Evolutionary conservation across 306 rosid species (phyloP), one percentile per base, ranked within the genome.

Genomic region (Corylus americana): DNA sequence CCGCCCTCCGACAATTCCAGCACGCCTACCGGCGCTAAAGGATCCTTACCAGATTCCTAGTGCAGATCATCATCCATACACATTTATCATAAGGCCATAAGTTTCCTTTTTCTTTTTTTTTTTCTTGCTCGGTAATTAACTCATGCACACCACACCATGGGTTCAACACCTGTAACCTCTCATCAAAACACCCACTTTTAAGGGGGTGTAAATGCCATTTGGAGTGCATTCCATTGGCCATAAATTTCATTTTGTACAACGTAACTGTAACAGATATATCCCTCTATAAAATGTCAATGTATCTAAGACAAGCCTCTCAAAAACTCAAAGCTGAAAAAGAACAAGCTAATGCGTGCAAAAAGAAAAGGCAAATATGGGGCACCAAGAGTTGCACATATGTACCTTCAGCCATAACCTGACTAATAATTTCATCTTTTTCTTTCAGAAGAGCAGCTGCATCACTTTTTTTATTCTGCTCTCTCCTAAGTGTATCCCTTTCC

Each of bases 351-450:
- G 20, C 57, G 11, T 49, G 31, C 7, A 20, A 55, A 67, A 49
- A 5, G 35, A 7, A 66, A 53, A 37, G 1, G 63, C 54, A 67
- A 12, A 54, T 42, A 69, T 42, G 16, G 18, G 37, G 42, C 48
- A 58, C 61, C 27, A 3, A 47, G 35, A 54, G 51, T 55, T 35
- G 62, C 57, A 73, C 44, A 73, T 47, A 54, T 45, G n/a, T 86
- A 93, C 99, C 99, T 96, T 96, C 99, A 70, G 98, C 98, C 99
- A 96, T 96, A 83, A 96, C 99, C 87, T 96, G 99, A 86, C 51
- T 96, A 86, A 96, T 96, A 77, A 96, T 96, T 85, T 96, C 99
- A 78, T 96, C 99, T 83, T 96, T 96, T 88, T 96, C 99, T 88
- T 96, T 96, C 92, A 96, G 82, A 67, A 96, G 98, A 79, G 90